phyloP scores from a whole-genome alignment of 352 stramenopile species.

The Pelagophyceae sp. region DNA sequence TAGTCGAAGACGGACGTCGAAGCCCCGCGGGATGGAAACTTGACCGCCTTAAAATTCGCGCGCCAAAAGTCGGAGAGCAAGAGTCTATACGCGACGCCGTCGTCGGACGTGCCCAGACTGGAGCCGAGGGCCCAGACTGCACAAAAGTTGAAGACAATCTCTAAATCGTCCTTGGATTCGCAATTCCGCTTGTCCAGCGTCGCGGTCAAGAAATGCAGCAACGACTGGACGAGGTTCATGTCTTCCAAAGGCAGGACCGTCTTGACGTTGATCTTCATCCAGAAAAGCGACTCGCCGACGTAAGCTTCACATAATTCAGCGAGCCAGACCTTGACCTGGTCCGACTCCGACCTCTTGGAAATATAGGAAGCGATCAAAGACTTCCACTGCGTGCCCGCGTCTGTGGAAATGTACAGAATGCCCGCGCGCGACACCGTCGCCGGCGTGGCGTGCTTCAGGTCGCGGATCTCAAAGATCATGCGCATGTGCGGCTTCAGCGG shows the following conservation, averaged over 20 bases:
- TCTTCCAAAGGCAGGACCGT: conserved; percentile 83
- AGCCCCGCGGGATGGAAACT: conserved; percentile 67
- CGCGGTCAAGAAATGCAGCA: conserved; percentile 87
- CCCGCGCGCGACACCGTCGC: conserved; percentile 85
- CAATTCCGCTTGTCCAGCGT: conserved; percentile 78
- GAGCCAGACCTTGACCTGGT: conserved; percentile 39
- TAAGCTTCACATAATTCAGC: conserved; percentile 21
- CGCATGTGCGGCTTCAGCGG: conserved; percentile 88
- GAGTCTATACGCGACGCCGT: conserved; percentile 82
- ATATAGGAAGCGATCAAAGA: conserved; percentile 86
- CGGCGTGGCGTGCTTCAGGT: conserved; percentile 86
- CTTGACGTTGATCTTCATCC: conserved; percentile 81
- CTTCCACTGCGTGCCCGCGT: conserved; percentile 84
- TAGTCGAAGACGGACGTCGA: conserved; percentile 92
- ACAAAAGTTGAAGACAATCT: conserved; percentile 82
- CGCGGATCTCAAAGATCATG: conserved; percentile 93
- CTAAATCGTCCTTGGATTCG: conserved; percentile 37
- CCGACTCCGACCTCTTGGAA: conserved; percentile 50
- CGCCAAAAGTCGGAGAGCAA: conserved; percentile 92
- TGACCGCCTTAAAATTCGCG: conserved; percentile 86
- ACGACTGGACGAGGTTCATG: conserved; percentile 76
- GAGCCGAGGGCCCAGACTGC: conserved; percentile 82
- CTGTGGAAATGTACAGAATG: conserved; percentile 90
- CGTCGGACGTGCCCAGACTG: conserved; percentile 76
- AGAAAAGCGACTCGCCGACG: conserved; percentile 50